Percentiles rank a stretch among this genome's conserved stretches.
phyloP scores from a whole-genome alignment of 176 grass and related monocot genomes.

The Saccharum officinarum region DNA sequence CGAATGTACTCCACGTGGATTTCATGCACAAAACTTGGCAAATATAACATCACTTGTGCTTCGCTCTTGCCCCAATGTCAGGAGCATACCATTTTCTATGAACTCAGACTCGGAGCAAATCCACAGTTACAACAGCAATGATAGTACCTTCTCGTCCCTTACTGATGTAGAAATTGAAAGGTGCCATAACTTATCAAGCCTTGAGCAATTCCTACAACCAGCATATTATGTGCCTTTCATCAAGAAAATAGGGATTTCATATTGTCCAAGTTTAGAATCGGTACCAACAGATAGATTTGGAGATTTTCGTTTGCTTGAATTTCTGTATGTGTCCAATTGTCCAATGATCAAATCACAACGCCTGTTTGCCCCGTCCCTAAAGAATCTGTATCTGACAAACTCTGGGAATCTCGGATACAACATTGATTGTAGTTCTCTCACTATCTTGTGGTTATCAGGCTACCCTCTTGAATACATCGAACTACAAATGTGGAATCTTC shows the following conservation, averaged over 20 bases:
- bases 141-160: background rate
- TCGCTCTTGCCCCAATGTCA: too few species aligned
- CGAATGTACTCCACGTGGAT: background rate
- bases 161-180: too few species aligned
- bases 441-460: background rate
- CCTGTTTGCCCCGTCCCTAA: background rate
- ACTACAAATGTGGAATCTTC: background rate
- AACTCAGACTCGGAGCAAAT: background rate
- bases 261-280: too few species aligned
- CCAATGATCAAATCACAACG: background rate
- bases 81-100: background rate
- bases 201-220: too few species aligned
- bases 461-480: background rate
- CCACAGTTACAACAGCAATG: background rate
- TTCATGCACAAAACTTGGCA: background rate
- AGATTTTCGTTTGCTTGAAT: too few species aligned
- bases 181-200: too few species aligned
- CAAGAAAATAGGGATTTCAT: too few species aligned
- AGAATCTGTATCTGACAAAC: background rate
- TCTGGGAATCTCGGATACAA: background rate
- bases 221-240: too few species aligned
- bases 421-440: background rate
- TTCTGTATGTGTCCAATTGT: too few species aligned
- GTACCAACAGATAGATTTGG: too few species aligned
- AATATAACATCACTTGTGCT: background rate